Conservation (phyloP, 768 basidiomycete genomes). For the Pisolithus marmoratus region DNA sequence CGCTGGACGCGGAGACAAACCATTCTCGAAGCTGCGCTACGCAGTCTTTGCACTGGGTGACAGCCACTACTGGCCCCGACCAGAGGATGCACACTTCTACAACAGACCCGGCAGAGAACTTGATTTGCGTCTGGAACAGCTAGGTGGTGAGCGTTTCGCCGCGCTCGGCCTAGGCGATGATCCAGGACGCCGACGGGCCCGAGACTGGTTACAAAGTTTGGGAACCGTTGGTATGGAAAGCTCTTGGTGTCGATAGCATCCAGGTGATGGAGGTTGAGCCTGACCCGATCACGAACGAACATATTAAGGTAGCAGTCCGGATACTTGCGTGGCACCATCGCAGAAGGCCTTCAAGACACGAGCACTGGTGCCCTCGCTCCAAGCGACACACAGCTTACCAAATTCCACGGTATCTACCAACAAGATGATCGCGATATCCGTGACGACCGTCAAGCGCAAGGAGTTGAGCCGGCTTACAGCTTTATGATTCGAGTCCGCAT, state of each 20-base stretch:
- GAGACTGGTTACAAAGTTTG: slow-evolving; percentile 96
- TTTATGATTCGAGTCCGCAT: slow-evolving; percentile 99
- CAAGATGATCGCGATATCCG: slow-evolving; percentile 99
- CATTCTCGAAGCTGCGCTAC: slow-evolving; percentile 62
- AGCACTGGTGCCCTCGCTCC: slow-evolving; percentile 88
- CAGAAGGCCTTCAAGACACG: slow-evolving; percentile 81
- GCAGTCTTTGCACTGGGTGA: slow-evolving; percentile 95
- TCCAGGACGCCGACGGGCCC: slow-evolving; percentile 92
- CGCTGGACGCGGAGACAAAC: slow-evolving; percentile 41
- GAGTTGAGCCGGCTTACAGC: slow-evolving; percentile 89
- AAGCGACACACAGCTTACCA: slow-evolving; percentile 90
- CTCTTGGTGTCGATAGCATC: slow-evolving; percentile 82
- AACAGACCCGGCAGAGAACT: slow-evolving; percentile 95
- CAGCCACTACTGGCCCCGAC: slow-evolving; percentile 97
- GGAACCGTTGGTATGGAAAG: slow-evolving; percentile 93
- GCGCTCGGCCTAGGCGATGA: slow-evolving; percentile 88
- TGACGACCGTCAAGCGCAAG: slow-evolving; percentile 88
- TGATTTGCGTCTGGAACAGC: slow-evolving; percentile 66
- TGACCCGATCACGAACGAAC: slow-evolving; percentile 97
- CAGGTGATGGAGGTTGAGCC: slow-evolving; percentile 91
- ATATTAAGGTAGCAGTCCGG: slow-evolving; percentile 96
- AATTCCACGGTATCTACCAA: slow-evolving; percentile 96
- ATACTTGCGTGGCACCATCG: slow-evolving; percentile 92
- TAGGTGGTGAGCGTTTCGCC: slow-evolving; percentile 74
- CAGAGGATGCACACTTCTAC: slow-evolving; percentile 97